These are phyloP conservation scores for Malassezia dermatis DNA, from an alignment of 1,284 basidiomycete genomes.

Conservation along the genomic window DNA sequence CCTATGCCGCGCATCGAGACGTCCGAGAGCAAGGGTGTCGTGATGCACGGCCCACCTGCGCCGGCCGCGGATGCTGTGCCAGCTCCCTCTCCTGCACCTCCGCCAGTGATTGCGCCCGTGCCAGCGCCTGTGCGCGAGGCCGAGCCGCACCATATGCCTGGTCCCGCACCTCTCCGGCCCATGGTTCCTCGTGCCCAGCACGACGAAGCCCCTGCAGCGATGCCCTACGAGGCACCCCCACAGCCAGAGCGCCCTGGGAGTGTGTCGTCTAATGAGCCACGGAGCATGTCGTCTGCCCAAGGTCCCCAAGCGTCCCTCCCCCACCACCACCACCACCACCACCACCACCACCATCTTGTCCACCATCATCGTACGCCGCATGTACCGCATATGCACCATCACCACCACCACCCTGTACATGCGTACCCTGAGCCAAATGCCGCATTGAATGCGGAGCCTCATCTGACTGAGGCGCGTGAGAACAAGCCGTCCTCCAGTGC, in stretches of 20 bases:
- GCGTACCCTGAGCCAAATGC: not conserved
- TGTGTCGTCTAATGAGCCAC: too few relatives aligned
- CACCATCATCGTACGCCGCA: slow-evolving; percentile 2
- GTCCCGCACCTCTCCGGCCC: not conserved
- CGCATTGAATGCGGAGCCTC: not conserved
- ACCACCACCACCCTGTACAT: not conserved
- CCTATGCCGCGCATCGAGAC: not conserved
- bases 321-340: not conserved
- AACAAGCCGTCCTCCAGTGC: not conserved
- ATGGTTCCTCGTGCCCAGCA: not conserved
- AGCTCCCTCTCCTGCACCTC: not conserved
- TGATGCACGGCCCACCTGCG: not conserved
- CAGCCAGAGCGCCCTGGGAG: too few relatives aligned
- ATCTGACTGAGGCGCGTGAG: not conserved
- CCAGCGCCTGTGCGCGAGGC: not conserved
- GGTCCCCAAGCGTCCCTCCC: not conserved
- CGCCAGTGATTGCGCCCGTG: not conserved
- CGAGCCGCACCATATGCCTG: not conserved
- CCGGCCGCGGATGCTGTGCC: not conserved
- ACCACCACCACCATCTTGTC: slow-evolving; percentile 13
- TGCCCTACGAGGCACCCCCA: not conserved
- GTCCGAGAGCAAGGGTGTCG: not conserved
- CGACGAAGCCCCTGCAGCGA: not conserved
- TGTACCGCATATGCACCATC: not conserved
- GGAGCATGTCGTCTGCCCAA: too few relatives aligned